Evolutionary conservation across 176 grass and related monocot genomes (phyloP).

Genomic region (Cenchrus americanus): DNA sequence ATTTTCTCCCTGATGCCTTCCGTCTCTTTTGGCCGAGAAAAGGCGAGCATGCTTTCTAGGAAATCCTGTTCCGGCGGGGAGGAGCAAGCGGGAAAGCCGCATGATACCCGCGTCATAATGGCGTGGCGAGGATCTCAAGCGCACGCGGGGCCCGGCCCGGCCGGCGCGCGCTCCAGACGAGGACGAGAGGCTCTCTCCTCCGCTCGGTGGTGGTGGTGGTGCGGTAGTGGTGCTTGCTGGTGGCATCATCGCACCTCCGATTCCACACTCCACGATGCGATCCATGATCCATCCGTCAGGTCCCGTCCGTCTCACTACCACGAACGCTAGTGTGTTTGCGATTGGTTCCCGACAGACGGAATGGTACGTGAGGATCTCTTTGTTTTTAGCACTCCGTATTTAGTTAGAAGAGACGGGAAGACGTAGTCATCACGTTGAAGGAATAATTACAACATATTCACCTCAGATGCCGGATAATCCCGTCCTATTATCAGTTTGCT

Average conservation of each 20-base stretch:
- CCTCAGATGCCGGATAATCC: too few species aligned
- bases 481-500: too few species aligned
- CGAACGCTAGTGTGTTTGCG: too few species aligned
- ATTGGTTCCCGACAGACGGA: too few species aligned
- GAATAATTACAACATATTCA: too few species aligned
- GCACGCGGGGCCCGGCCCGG: constrained; percentile 15
- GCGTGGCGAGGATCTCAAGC: constrained; percentile 55
- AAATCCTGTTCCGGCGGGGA: constrained; percentile 47
- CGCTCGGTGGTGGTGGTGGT: background rate
- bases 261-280: constrained; percentile 31
- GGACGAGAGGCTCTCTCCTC: background rate
- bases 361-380: too few species aligned
- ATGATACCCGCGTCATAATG: constrained; percentile 49
- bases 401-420: too few species aligned
- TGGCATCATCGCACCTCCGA: constrained; percentile 32
- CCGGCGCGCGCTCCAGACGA: too few species aligned
- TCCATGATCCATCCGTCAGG: background rate
- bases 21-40: constrained; percentile 30
- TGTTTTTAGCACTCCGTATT: too few species aligned
- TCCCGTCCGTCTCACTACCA: constrained; percentile 2
- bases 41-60: constrained; percentile 53
- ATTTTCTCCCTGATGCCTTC: constrained; percentile 23
- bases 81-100: constrained; percentile 33
- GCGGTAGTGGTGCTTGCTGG: constrained; percentile 28
- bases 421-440: too few species aligned